Conservation (phyloP, 2,329 filamentous ascomycete genomes). For the Trichoderma sp. region DNA sequence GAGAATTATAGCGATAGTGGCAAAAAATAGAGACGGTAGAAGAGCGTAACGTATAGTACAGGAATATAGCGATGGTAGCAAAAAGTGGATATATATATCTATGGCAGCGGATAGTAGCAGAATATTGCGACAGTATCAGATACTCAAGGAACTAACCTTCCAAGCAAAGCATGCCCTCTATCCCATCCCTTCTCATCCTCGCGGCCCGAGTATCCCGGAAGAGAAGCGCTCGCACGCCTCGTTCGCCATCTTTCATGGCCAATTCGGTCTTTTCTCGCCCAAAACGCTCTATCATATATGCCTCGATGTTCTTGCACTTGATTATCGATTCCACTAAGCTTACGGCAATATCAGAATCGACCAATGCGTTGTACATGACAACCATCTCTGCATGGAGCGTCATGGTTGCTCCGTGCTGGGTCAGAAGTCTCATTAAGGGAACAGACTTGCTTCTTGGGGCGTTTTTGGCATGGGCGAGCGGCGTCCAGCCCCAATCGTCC, state of each 20-base stretch:
- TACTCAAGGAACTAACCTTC: neutral
- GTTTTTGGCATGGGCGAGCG: neutral
- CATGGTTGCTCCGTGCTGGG: neutral
- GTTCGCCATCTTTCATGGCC: neutral
- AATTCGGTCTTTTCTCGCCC: neutral
- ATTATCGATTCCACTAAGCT: neutral
- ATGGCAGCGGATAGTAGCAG: no score
- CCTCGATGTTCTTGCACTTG: neutral
- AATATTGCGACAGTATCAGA: neutral
- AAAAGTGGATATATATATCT: no score
- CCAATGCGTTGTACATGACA: neutral
- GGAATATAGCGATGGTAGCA: neutral
- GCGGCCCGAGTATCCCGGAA: neutral
- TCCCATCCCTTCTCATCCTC: neutral
- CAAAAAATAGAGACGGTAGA: no score
- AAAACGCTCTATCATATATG: neutral
- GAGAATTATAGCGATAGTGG: neutral
- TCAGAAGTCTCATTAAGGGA: neutral
- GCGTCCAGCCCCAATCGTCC: slow-evolving; percentile 2
- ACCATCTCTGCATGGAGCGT: neutral
- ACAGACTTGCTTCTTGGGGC: neutral
- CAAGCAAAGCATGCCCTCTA: neutral
- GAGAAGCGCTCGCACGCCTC: neutral
- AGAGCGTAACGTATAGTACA: neutral
- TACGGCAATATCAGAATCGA: neutral